Evolutionary conservation across 192 early-diverging fungal genomes (phyloP).

Genomic region (Coemansia sp.): DNA sequence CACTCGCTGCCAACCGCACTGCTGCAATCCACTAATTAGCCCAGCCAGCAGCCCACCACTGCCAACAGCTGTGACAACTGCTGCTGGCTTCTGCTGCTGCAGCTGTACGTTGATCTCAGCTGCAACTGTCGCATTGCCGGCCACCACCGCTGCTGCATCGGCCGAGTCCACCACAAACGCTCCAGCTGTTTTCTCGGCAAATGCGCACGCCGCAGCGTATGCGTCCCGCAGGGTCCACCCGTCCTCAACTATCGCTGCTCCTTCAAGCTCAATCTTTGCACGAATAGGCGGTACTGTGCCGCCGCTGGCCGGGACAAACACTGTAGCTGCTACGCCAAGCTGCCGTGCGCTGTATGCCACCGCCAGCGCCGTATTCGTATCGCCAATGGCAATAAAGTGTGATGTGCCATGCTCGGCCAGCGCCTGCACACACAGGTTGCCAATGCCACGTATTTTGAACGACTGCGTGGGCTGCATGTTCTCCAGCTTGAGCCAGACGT

Average conservation of each 20-base stretch:
- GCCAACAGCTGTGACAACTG: conserved; percentile 65
- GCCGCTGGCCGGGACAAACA: conserved; percentile 58
- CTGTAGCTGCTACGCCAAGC: conserved; percentile 57
- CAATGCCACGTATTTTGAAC: conserved; percentile 74
- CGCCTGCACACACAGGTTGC: conserved; percentile 60
- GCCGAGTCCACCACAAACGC: conserved; percentile 46
- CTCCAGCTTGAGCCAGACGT: conserved; percentile 74
- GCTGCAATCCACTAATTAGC: conserved; percentile 62
- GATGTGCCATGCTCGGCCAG: conserved; percentile 45
- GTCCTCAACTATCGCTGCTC: conserved; percentile 50
- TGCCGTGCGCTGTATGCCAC: conserved; percentile 68
- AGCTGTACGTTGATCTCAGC: conserved; percentile 67
- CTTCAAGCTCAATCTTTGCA: conserved; percentile 62
- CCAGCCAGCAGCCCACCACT: conserved; percentile 72
- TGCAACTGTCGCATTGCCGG: conserved; percentile 63
- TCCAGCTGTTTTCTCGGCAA: conserved; percentile 27
- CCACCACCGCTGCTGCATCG: conserved; percentile 60
- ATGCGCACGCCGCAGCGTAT: conserved; percentile 29
- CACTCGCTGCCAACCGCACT: conserved; percentile 63
- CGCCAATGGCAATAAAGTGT: conserved; percentile 61
- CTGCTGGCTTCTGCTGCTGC: conserved; percentile 58
- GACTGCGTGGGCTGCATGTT: conserved; percentile 75
- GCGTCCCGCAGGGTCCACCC: conserved; percentile 39
- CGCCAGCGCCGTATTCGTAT: conserved; percentile 66
- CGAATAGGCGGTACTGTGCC: conserved; percentile 51